phyloP scores from a whole-genome alignment of 139 green algal species.

The Chlorella vulgaris region DNA sequence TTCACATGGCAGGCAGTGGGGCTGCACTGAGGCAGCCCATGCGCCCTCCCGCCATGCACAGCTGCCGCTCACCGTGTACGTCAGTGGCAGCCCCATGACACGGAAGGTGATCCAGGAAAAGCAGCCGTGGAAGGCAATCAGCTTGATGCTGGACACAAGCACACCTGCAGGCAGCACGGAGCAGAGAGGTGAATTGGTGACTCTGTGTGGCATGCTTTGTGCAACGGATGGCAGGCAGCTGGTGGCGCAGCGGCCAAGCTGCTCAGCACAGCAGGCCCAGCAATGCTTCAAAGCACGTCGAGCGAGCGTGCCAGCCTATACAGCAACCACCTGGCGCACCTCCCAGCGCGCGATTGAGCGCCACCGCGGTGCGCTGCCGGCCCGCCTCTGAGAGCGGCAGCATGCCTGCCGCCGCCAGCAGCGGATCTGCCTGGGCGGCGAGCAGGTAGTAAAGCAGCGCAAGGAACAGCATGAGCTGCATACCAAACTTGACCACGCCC shows the following conservation, averaged over 20 bases:
- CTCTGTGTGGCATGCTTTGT: too few relatives aligned
- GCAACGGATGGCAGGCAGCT: background rate
- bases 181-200: background rate
- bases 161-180: conserved; percentile 46
- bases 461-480: conserved; percentile 57
- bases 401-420: conserved; percentile 48
- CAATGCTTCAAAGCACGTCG: too few relatives aligned
- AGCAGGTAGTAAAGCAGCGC: conserved; percentile 66
- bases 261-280: too few relatives aligned
- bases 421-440: conserved; percentile 54
- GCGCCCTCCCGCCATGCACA: too few relatives aligned
- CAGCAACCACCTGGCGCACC: too few relatives aligned
- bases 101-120: conserved; percentile 70
- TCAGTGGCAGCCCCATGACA: conserved; percentile 54
- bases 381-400: conserved; percentile 56
- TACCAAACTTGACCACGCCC: conserved; percentile 47
- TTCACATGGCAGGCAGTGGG: background rate
- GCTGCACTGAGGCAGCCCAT: background rate
- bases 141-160: conserved; percentile 66
- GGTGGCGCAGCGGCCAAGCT: too few relatives aligned
- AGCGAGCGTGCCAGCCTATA: too few relatives aligned
- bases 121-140: conserved; percentile 64
- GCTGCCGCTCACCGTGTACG: conserved; percentile 47
- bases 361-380: conserved; percentile 41
- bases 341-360: conserved; percentile 42